Conservation (phyloP, 2,329 filamentous ascomycete species). For the Xylaria sp. region DNA sequence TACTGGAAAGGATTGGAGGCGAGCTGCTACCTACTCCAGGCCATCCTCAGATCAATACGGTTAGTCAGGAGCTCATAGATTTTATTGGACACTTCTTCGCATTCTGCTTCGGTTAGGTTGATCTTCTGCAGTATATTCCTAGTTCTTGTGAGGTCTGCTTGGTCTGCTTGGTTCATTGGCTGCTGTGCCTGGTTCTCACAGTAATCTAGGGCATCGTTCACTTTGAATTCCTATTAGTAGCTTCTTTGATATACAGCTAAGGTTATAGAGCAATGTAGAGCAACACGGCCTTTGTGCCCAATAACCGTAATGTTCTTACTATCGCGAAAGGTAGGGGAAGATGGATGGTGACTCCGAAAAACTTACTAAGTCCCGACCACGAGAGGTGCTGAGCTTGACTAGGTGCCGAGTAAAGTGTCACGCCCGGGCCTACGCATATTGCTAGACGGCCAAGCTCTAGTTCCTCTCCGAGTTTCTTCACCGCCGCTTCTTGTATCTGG, state of each 20-base stretch:
- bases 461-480: slow-evolving; percentile 16
- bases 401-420: slow-evolving; percentile 29
- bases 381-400: slow-evolving; percentile 29
- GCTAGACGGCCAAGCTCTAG: slow-evolving; percentile 23
- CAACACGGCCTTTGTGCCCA: background rate
- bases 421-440: slow-evolving; percentile 37
- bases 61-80: slow-evolving; percentile 19
- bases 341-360: background rate
- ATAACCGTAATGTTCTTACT: background rate
- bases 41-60: slow-evolving; percentile 12
- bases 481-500: slow-evolving; percentile 25
- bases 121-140: slow-evolving; percentile 3
- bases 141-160: slow-evolving; percentile 5
- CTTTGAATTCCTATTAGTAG: slow-evolving; percentile 1
- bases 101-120: slow-evolving; percentile 23
- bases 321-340: background rate
- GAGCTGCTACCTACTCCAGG: slow-evolving; percentile 12
- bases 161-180: slow-evolving; percentile 6
- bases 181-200: slow-evolving; percentile 31
- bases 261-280: background rate
- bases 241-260: background rate
- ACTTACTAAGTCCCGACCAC: slow-evolving; percentile 34
- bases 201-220: slow-evolving; percentile 30
- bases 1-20: background rate
- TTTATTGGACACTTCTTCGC: slow-evolving; percentile 25